Conservation (phyloP, 208 protist genomes). For the Leishmania amazonensis region DNA sequence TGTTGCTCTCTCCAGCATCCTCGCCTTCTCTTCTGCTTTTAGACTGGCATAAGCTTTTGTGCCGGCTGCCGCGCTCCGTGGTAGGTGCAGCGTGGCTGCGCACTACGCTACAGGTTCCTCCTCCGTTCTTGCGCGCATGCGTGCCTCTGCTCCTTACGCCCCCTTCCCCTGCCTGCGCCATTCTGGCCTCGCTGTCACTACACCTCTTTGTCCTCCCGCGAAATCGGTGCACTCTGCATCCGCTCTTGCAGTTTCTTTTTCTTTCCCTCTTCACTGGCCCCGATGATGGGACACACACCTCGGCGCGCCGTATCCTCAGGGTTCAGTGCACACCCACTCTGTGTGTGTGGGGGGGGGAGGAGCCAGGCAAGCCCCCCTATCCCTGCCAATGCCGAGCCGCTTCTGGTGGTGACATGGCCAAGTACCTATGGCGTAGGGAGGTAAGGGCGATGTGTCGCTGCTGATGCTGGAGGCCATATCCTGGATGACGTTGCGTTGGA, state of each 20-base stretch:
- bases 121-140: not conserved
- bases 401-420: not conserved
- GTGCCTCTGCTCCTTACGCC: not conserved
- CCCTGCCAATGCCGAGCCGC: not conserved
- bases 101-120: not conserved
- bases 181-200: not conserved
- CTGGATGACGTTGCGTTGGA: not conserved
- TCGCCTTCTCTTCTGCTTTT: not conserved
- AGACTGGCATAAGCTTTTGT: not conserved
- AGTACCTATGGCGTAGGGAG: not conserved
- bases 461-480: not conserved
- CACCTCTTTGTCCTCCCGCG: not conserved
- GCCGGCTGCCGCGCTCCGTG: not conserved
- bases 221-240: not conserved
- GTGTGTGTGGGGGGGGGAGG: not conserved
- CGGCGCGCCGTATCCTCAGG: not conserved
- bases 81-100: not conserved
- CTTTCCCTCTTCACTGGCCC: no score
- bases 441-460: not conserved
- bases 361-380: not conserved
- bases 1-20: not conserved
- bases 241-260: not conserved
- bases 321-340: not conserved
- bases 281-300: not conserved
- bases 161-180: not conserved